phyloP scores from a whole-genome alignment of 2,329 filamentous ascomycete genomes.

The Talaromyces sp. region DNA sequence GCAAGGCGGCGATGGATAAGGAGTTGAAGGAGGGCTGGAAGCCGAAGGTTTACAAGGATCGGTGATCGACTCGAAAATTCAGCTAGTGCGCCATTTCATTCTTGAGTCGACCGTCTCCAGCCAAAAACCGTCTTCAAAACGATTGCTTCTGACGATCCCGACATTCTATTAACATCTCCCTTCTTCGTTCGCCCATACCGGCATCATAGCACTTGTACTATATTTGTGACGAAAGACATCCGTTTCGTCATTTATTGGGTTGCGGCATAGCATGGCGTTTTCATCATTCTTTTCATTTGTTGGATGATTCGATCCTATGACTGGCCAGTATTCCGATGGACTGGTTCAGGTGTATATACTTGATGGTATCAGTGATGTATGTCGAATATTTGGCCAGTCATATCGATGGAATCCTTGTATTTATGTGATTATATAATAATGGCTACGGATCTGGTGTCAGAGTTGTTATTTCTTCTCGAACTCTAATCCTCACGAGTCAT shows the following conservation, averaged over 20 bases:
- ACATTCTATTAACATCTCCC: constrained; percentile 15
- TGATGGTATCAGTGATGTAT: constrained; percentile 15
- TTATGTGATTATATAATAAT: constrained; percentile 9
- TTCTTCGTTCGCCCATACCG: constrained; percentile 13
- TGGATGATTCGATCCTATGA: constrained; percentile 19
- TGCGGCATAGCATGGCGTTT: constrained; percentile 43
- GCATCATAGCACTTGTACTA: constrained; percentile 19
- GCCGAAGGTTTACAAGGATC: constrained; percentile 90
- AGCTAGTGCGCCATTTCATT: background rate
- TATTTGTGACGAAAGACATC: constrained; percentile 12
- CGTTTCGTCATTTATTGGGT: constrained; percentile 20
- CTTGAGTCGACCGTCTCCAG: background rate
- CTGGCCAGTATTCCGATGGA: background rate
- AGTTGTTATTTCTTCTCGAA: background rate
- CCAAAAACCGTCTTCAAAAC: background rate
- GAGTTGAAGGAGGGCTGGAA: constrained; percentile 85
- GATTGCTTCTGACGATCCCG: constrained; percentile 1
- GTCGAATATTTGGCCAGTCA: background rate
- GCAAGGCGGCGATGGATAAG: constrained; percentile 69
- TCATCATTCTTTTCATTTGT: constrained; percentile 20
- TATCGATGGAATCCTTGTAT: background rate
- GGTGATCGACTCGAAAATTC: constrained; percentile 42
- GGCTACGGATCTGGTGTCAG: background rate
- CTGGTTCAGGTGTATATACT: background rate
- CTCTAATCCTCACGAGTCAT: background rate